These are phyloP conservation scores for Rhodotorula sphaerocarpa DNA, from an alignment of 768 basidiomycete species.

Conservation along the genomic window DNA sequence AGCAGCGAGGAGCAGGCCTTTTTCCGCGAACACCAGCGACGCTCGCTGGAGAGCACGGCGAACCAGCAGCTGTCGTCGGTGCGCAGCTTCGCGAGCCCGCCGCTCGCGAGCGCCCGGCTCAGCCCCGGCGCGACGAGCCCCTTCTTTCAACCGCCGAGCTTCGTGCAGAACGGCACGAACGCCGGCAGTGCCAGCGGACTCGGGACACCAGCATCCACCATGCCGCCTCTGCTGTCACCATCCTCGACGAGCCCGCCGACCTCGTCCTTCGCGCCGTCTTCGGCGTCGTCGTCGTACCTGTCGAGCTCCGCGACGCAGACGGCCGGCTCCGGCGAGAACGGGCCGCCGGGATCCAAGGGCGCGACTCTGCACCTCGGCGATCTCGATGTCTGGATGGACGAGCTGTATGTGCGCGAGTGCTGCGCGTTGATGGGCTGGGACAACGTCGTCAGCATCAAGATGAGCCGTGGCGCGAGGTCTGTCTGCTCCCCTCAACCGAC, in stretches of 20 bases:
- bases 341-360: constrained; percentile 17
- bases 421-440: constrained; percentile 83
- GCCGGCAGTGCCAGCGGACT: not conserved
- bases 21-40: constrained; percentile 30
- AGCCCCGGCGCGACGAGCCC: constrained; percentile 4
- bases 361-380: constrained; percentile 54
- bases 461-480: constrained; percentile 55
- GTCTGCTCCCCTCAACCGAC: not conserved
- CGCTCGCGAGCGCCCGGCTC: constrained; percentile 1
- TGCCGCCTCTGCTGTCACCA: constrained; percentile 11
- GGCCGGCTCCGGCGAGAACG: not conserved
- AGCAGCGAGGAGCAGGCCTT: constrained; percentile 26
- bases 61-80: constrained; percentile 14
- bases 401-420: constrained; percentile 84
- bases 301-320: not conserved
- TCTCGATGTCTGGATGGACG: constrained; percentile 94
- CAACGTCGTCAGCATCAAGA: constrained; percentile 50
- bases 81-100: constrained; percentile 10
- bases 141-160: constrained; percentile 21
- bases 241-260: constrained; percentile 3
- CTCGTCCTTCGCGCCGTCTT: not conserved
- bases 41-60: constrained; percentile 22
- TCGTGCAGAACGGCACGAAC: constrained; percentile 9
- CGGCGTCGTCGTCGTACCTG: not conserved
- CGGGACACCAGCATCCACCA: not conserved